Evolutionary conservation across 164 flowering plant species (phyloP).

Genomic region (Umbellularia californica): DNA sequence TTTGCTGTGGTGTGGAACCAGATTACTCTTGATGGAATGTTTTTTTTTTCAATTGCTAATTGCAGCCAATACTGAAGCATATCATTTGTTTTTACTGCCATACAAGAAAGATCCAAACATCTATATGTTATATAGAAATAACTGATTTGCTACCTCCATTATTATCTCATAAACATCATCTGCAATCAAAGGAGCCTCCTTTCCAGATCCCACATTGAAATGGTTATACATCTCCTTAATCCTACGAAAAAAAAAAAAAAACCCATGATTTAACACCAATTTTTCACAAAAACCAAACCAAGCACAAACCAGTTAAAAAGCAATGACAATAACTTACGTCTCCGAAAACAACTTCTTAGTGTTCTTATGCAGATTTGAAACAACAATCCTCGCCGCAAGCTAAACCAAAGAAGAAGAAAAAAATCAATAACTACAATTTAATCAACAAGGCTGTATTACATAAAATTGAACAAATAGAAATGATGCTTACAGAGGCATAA

Average conservation of each 20-base stretch:
- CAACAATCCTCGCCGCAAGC: constrained; percentile 97
- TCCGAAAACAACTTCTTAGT: constrained; percentile 92
- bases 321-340: constrained; percentile 52
- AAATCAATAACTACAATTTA: too few relatives aligned
- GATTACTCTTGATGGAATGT: too few relatives aligned
- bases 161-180: constrained; percentile 96
- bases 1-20: neutral
- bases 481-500: constrained; percentile 73
- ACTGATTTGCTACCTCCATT: constrained; percentile 56
- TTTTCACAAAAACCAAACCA: neutral
- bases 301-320: neutral
- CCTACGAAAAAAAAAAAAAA: constrained; percentile 36
- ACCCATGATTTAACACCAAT: neutral
- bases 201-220: constrained; percentile 69
- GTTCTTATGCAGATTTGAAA: constrained; percentile 94
- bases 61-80: too few relatives aligned
- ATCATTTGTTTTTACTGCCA: neutral
- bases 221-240: constrained; percentile 78
- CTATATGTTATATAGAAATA: neutral
- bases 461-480: neutral
- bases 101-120: neutral
- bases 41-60: too few relatives aligned
- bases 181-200: constrained; percentile 75
- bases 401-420: constrained; percentile 17
- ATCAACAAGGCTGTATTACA: neutral